A percentile compares a stretch with the other conserved stretches of the same genome.
These are phyloP conservation scores for Buddleja alternifolia DNA, from an alignment of 257 asterid species.

Conservation along the genomic window DNA sequence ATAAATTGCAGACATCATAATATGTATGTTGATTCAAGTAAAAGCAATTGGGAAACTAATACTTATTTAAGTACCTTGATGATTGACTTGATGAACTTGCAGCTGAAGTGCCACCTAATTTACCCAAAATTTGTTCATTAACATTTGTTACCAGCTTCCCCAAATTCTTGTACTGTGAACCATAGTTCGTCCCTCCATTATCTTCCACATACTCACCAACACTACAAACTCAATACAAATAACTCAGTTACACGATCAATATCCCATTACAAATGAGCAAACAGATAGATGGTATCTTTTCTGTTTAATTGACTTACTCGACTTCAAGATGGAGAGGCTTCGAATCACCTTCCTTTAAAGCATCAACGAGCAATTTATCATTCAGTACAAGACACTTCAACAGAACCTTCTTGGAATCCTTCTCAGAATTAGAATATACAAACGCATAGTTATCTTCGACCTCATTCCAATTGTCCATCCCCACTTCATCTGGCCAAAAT, in stretches of 20 bases:
- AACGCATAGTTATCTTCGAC: conserved; percentile 67
- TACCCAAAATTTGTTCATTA: conserved; percentile 44
- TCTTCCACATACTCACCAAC: conserved; percentile 53
- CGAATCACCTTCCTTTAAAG: conserved; percentile 63
- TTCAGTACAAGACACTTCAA: conserved; percentile 78
- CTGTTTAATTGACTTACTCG: conserved; percentile 38
- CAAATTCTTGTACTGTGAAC: conserved; percentile 66
- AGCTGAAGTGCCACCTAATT: conserved; percentile 41
- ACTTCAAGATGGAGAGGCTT: conserved; percentile 63
- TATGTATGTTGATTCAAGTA: neutral
- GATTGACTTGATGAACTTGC: conserved; percentile 35
- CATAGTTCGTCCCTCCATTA: conserved; percentile 48
- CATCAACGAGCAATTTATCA: conserved; percentile 66
- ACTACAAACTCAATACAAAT: conserved; percentile 32
- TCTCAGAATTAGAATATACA: conserved; percentile 63
- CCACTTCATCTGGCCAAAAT: conserved; percentile 67
- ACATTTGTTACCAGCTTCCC: conserved; percentile 59
- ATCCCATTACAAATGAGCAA: neutral
- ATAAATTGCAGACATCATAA: too few relatives aligned
- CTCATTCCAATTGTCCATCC: conserved; percentile 71
- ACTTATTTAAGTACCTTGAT: conserved; percentile 42
- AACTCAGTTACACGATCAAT: neutral
- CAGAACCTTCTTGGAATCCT: conserved; percentile 60
- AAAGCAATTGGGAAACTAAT: neutral
- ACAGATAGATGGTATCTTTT: neutral